A percentile compares a stretch with the other conserved stretches of the same genome.
Conservation (phyloP, 2,329 filamentous ascomycete genomes). For the Hypomyces perniciosus region DNA sequence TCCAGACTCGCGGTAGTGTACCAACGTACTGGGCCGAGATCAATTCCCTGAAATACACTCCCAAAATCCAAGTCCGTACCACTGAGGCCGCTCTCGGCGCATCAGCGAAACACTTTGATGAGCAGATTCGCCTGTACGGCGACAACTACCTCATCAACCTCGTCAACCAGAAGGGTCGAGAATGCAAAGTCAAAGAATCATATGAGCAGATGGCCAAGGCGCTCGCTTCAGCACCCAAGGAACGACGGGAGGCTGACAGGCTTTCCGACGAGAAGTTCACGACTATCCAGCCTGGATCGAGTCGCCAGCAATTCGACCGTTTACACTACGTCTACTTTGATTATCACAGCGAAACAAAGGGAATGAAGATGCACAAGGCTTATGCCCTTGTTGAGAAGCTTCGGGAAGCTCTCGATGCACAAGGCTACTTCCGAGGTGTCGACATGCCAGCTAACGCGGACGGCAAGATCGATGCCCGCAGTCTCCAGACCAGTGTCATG, state of each 20-base stretch:
- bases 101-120: slow-evolving; percentile 80
- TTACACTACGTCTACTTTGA: slow-evolving; percentile 98
- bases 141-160: slow-evolving; percentile 97
- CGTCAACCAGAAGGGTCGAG: slow-evolving; percentile 92
- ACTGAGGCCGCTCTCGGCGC: slow-evolving; percentile 75
- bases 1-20: slow-evolving; percentile 93
- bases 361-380: slow-evolving; percentile 86
- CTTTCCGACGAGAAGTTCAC: slow-evolving; percentile 75
- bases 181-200: slow-evolving; percentile 81
- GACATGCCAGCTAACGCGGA: slow-evolving; percentile 69
- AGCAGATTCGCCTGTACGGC: slow-evolving; percentile 89
- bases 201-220: slow-evolving; percentile 86
- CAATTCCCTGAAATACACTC: slow-evolving; percentile 87
- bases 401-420: slow-evolving; percentile 65
- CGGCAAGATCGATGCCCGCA: slow-evolving; percentile 72
- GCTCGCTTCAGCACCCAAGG: slow-evolving; percentile 62
- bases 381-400: slow-evolving; percentile 80
- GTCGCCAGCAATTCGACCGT: slow-evolving; percentile 63
- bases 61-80: slow-evolving; percentile 79
- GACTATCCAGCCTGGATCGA: slow-evolving; percentile 60
- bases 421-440: slow-evolving; percentile 88
- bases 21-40: slow-evolving; percentile 95
- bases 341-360: slow-evolving; percentile 96
- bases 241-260: slow-evolving; percentile 59
- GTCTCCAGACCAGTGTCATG: slow-evolving; percentile 81